These are phyloP conservation scores for Teunomyces pallodes DNA, from an alignment of 805 yeast genomes.

Conservation along the genomic window DNA sequence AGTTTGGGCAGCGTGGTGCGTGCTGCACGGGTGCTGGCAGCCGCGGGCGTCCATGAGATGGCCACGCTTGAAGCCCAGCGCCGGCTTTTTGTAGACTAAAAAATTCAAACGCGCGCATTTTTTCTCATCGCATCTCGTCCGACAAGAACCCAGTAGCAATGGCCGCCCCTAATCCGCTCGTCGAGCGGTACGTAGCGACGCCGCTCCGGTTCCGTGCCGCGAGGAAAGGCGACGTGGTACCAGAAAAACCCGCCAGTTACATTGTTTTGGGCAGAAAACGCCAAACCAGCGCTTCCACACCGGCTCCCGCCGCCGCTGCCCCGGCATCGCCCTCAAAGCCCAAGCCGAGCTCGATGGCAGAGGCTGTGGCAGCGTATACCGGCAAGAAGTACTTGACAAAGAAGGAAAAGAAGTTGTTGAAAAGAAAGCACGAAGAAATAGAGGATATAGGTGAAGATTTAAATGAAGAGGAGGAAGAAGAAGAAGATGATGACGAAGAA, in stretches of 20 bases:
- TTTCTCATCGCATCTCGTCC: conserved; percentile 6
- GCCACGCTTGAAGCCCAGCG: conserved; percentile 19
- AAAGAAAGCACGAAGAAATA: conserved; percentile 17
- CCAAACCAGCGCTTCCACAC: neutral
- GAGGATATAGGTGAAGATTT: conserved; percentile 15
- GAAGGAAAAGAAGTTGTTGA: conserved; percentile 36
- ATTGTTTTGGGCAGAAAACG: conserved; percentile 31
- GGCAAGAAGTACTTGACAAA: conserved; percentile 53
- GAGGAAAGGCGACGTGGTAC: conserved; percentile 36
- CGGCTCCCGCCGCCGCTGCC: conserved; percentile 2
- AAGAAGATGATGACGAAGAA: conserved; percentile 8
- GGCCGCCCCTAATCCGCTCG: conserved; percentile 44
- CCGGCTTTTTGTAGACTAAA: conserved; percentile 13
- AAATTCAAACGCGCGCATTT: neutral
- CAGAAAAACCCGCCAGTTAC: conserved; percentile 48
- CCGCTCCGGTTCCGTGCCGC: conserved; percentile 67
- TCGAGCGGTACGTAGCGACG: conserved; percentile 58
- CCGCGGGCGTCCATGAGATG: conserved; percentile 15
- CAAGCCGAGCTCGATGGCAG: conserved; percentile 52
- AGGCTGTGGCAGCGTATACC: conserved; percentile 57
- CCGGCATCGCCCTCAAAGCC: conserved; percentile 12
- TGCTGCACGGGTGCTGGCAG: conserved; percentile 15
- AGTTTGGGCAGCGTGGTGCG: conserved; percentile 3
- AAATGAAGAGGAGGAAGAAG: neutral
- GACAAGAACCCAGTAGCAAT: neutral